Percentiles rank a stretch among this genome's conserved stretches.
Evolutionary conservation across 2,329 filamentous ascomycete genomes (phyloP).

Genomic region (Rutstroemia sp.): DNA sequence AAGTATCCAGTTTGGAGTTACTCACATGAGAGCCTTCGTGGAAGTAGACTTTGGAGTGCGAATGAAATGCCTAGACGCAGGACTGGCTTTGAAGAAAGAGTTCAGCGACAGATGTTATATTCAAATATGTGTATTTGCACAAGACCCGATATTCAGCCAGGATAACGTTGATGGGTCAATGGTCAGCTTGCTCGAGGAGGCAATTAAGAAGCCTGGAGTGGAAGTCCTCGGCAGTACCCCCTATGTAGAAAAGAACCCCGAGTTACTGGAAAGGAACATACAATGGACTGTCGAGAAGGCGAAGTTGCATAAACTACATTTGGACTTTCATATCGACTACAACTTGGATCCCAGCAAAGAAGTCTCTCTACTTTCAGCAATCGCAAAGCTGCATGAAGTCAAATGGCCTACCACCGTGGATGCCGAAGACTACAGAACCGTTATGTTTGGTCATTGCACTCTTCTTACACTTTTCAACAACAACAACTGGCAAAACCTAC

Average conservation of each 20-base stretch:
- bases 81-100: constrained; percentile 46
- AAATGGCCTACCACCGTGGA: constrained; percentile 37
- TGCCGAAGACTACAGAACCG: constrained; percentile 33
- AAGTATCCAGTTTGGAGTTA: constrained; percentile 57
- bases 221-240: constrained; percentile 61
- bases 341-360: constrained; percentile 45
- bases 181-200: constrained; percentile 39
- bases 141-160: constrained; percentile 58
- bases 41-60: constrained; percentile 59
- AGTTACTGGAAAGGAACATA: constrained; percentile 42
- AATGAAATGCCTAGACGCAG: constrained; percentile 49
- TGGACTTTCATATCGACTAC: constrained; percentile 70
- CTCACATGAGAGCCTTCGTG: constrained; percentile 62
- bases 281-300: constrained; percentile 54
- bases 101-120: constrained; percentile 48
- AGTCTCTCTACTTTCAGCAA: constrained; percentile 46
- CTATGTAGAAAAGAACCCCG: constrained; percentile 53
- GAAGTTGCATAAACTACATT: constrained; percentile 41
- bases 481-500: constrained; percentile 43
- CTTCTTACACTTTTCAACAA: constrained; percentile 49
- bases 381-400: constrained; percentile 41
- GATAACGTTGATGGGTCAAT: constrained; percentile 42
- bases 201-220: constrained; percentile 38
- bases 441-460: constrained; percentile 62
- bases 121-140: constrained; percentile 65